These are phyloP conservation scores for Tetracladium marchalianum DNA, from an alignment of 495 filamentous ascomycete genomes.

Conservation along the genomic window DNA sequence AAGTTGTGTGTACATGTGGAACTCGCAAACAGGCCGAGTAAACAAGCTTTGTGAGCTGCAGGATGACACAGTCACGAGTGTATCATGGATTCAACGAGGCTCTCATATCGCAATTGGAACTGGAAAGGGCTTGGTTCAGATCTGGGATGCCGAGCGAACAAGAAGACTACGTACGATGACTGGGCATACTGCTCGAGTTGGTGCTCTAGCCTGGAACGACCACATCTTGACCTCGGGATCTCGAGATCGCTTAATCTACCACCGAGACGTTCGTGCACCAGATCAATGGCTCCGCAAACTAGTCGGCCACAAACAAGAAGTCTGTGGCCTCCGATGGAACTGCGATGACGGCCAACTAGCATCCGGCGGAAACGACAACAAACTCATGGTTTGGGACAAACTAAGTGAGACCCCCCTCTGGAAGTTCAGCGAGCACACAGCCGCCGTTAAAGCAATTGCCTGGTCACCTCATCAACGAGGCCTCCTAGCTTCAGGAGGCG, in stretches of 20 bases:
- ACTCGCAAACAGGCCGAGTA: constrained; percentile 74
- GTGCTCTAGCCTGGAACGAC: constrained; percentile 90
- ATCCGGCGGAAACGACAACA: constrained; percentile 97
- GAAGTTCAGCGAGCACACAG: constrained; percentile 87
- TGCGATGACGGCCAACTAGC: constrained; percentile 88
- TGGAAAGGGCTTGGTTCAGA: constrained; percentile 85
- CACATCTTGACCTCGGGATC: constrained; percentile 96
- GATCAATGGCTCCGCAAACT: constrained; percentile 80
- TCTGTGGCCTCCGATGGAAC: constrained; percentile 97
- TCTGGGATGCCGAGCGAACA: constrained; percentile 87
- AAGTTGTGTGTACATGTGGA: constrained; percentile 98
- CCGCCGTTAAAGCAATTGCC: constrained; percentile 96
- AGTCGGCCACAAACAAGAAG: constrained; percentile 94
- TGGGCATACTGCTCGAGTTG: constrained; percentile 85
- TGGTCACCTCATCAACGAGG: constrained; percentile 96
- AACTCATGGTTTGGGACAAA: constrained; percentile 96
- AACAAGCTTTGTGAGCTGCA: constrained; percentile 87
- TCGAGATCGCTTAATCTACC: constrained; percentile 83
- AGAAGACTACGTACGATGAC: constrained; percentile 90
- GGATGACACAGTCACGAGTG: constrained; percentile 91
- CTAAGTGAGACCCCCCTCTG: constrained; percentile 75
- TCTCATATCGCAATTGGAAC: constrained; percentile 94
- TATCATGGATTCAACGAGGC: constrained; percentile 95
- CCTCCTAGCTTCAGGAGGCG: constrained; percentile 89
- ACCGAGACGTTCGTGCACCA: constrained; percentile 90